Conservation (phyloP, 2,329 filamentous ascomycete species). For the Pseudocercospora vitis region DNA sequence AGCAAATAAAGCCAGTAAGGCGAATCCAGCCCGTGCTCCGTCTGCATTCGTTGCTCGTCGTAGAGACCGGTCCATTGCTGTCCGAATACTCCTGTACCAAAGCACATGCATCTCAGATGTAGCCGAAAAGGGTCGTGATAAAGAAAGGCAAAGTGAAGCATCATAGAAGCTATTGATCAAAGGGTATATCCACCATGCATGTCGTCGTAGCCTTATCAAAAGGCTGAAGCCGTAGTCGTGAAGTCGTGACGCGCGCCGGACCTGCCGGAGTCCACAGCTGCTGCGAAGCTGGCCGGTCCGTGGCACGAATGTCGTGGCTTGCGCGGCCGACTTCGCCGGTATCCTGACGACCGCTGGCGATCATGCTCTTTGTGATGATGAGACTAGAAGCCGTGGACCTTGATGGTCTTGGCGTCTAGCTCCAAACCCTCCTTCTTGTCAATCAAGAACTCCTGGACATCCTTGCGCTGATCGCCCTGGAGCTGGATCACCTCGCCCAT, state of each 20-base stretch:
- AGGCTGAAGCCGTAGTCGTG: conserved; percentile 19
- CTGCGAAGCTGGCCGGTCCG: conserved; percentile 10
- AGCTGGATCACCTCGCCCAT: conserved; percentile 99
- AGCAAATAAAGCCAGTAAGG: neutral
- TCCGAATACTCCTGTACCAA: neutral
- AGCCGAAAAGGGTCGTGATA: conserved; percentile 9
- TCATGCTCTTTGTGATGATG: conserved; percentile 10
- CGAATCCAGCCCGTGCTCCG: conserved; percentile 7
- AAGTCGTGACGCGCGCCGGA: conserved; percentile 20
- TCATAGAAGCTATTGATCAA: conserved; percentile 14
- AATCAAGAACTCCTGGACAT: conserved; percentile 95
- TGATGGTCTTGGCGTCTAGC: conserved; percentile 95
- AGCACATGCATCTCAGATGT: conserved; percentile 1
- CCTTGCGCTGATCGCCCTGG: conserved; percentile 98
- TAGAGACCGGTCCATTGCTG: neutral
- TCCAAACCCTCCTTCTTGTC: conserved; percentile 94
- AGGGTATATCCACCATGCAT: conserved; percentile 18
- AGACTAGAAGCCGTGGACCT: conserved; percentile 58
- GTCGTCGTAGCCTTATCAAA: conserved; percentile 18
- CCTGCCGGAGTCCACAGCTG: conserved; percentile 17
- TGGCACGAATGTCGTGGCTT: conserved; percentile 9
- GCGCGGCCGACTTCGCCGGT: conserved; percentile 14
- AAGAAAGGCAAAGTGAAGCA: conserved; percentile 6
- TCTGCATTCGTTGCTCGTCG: neutral
- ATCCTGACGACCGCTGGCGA: conserved; percentile 18